Base-by-base conservation (phyloP, 306 rosid species). In the Castanopsis chinensis region DNA sequence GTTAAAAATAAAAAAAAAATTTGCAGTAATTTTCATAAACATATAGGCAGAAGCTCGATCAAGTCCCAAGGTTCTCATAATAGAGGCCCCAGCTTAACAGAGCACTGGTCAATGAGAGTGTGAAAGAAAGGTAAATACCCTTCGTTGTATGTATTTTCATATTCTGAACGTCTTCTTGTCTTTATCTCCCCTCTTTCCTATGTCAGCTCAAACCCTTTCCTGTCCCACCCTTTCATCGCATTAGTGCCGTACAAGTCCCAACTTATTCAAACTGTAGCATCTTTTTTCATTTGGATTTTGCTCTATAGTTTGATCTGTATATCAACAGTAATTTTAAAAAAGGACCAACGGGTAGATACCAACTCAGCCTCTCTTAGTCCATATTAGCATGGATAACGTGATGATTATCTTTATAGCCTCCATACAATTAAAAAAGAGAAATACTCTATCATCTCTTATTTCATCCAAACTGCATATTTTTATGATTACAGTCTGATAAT, bases 391-490 rank as follows among this genome's bases (percentile, higher is more conserved):
- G 6, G 14, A 63, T 12, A 25, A 60, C 15, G 32, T 1, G 32
- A 25, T 11, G 68, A 8, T 60, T 25, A 17, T 60, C 19, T 13
- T 25, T 60, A 25, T 60, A 13, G 35, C 37, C 35, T 27, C 2
- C 3, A 14, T 61, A 60, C 17, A 60, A 25, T 60, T 27, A 25
- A 60, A 18, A 60, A 25, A 18, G 30, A 14, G 43, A 27, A 13
- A 64, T 30, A 14, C 28, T 65, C 54, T 13, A 67, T 76, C 77
- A 52, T 58, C 43, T 69, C 77, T 83, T 81, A 79, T 85, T 85
- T 17, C 77, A 81, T 49, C 55, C 41, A 73, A 45, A 80, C 37
- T 72, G 60, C 82, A 80, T 80, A 81, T 52, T 72, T 43, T 35
- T 61, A 76, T 79, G 5, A 69, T 71, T 53, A 27, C 69, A 79